Percentiles rank a stretch among this genome's conserved stretches.
These are phyloP conservation scores for Neocucurbitaria cava DNA, from an alignment of 2,329 filamentous ascomycete species.

Conservation along the genomic window DNA sequence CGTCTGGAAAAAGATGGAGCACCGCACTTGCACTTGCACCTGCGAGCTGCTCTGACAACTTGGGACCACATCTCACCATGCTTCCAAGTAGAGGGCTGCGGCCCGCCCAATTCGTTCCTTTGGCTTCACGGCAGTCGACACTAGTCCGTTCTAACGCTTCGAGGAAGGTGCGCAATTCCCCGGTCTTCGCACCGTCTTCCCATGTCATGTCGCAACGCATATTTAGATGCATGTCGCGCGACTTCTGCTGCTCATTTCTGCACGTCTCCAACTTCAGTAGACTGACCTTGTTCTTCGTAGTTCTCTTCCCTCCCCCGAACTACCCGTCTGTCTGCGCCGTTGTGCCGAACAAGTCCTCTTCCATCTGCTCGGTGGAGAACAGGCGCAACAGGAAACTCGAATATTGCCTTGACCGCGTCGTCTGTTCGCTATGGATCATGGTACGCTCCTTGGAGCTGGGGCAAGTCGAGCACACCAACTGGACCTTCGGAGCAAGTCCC, in stretches of 20 bases:
- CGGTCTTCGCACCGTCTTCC: neutral
- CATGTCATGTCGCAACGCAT: conserved; percentile 14
- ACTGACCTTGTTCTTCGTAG: conserved; percentile 25
- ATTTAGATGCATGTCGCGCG: conserved; percentile 3
- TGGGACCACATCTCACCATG: conserved; percentile 50
- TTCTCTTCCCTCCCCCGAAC: conserved; percentile 43
- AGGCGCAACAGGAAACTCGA: conserved; percentile 22
- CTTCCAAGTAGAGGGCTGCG: conserved; percentile 58
- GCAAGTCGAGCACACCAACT: conserved; percentile 31
- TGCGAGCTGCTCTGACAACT: conserved; percentile 18
- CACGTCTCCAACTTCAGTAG: neutral
- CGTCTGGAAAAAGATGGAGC: conserved; percentile 31
- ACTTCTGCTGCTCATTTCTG: neutral
- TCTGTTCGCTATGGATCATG: conserved; percentile 42
- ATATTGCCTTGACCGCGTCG: conserved; percentile 29
- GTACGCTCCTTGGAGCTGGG: conserved; percentile 48
- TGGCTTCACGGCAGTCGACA: conserved; percentile 31
- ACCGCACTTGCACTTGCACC: too few species aligned
- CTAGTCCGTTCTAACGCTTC: conserved; percentile 28
- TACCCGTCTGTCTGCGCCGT: conserved; percentile 21
- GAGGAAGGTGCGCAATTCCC: conserved; percentile 40
- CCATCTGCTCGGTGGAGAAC: conserved; percentile 36
- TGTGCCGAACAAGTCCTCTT: conserved; percentile 34
- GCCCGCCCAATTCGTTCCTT: conserved; percentile 38
- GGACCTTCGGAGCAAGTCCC: conserved; percentile 22